Base-by-base conservation (phyloP, 768 basidiomycete species). In the Candolleomyces efflorescens region DNA sequence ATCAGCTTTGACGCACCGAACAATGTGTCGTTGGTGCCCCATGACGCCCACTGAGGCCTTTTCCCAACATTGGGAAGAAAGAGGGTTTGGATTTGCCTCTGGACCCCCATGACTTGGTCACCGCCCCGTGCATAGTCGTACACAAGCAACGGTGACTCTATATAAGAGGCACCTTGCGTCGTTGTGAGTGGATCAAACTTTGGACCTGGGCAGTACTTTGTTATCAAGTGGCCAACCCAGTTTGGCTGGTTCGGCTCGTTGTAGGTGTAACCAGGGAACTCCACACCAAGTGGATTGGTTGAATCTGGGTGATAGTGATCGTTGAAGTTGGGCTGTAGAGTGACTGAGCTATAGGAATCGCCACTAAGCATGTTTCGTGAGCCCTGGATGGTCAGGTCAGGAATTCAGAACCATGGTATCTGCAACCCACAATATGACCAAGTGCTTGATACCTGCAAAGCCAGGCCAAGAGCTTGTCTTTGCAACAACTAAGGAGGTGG, bases 171-270 rank as follows among this genome's bases (percentile, higher is more conserved):
- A 32, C 66, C 66, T 51, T 72, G 71, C 51, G 68, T 64, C 11
- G 64, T 54, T 5, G 56, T 44, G 26, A 59, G 60, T 24, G 77
- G 70, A 49, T 67, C 55, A 62, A 65, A 76, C 52, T 69, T 63
- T 5, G 75, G 73, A 37, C 67, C 66, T n/a, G 75, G 75, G 55
- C 65, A 64, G 55, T 76, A 72, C 54, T 76, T 72, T 9, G 73
- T 78, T 49, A 84, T 68, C n/a, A 85, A 69, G 65, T 82, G 76
- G 2, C 85, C 81, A 36, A 87, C 80, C 85, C 85, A 87, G 66
- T 86, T 87, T 7, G 83, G 79, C 41, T 70, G 64, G 36, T 69
- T 75, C 1, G 60, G 56, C 62, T 82, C 83, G 38, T 76, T 76
- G 66, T 68, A 83, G 0, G 82, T 78, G 5, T 62, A 39, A 1